Base-by-base conservation (phyloP, 805 yeast genomes). In the Sungouiella blattae region DNA sequence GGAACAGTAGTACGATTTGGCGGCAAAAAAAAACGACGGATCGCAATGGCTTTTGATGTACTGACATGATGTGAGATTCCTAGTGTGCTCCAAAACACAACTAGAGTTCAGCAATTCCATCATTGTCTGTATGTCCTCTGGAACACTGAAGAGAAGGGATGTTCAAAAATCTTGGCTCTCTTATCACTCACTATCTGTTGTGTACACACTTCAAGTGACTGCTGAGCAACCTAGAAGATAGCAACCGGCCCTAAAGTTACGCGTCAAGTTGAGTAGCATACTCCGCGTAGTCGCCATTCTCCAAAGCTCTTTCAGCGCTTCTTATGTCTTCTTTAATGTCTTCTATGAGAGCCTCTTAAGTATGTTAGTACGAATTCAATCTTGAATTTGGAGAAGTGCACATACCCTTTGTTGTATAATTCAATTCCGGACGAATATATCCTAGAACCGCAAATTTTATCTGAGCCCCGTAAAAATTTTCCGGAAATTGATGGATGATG, bases 341-440 rank as follows among this genome's bases (percentile, higher is more conserved):
- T 25, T 73, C 74, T 28, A 89, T 86, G 45, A 93, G 65, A 1
- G 91, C 95, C 43, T 93, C 96, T 47, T 58, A 11, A 18, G 15
- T 14, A 12, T n/a, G 56, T 55, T 55, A 53, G 57, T 55, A 46
- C 8, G 16, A 18, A 25, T 25, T 11, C 30, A 11, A 13, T 9
- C 18, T 22, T 16, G n/a, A 16, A 15, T n/a, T 30, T 20, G 27
- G 36, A 21, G 13, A 25, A 14, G 11, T 4, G n/a, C 32, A 52
- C 67, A 26, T 47, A 60, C 67, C 65, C 43, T 75, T 67, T 1
- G 95, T 78, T 6, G 86, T 82, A 53, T 88, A 93, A 54, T 89
- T 76, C 46, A 87, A 68, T 57, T 93, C 98, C 1, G 96, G 95
- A 46, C 99, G 75, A 25, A 93, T 77, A 57, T 85, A 91, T 0